These are phyloP conservation scores for Tricholoma flavovirens DNA, from an alignment of 768 basidiomycete species.

Conservation along the genomic window DNA sequence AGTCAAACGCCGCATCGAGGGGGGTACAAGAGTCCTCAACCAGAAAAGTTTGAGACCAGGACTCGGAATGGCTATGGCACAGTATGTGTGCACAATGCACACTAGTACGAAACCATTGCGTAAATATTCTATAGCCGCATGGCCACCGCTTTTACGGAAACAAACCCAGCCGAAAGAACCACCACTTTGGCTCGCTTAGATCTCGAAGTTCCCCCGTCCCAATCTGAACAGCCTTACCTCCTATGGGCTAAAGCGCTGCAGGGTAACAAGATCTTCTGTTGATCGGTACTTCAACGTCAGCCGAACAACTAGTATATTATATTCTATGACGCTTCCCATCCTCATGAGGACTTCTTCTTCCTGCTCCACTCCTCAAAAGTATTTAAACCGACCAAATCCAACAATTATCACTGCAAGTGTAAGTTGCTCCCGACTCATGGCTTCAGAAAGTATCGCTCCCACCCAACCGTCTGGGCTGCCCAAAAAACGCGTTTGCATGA, in stretches of 20 bases:
- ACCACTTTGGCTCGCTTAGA: constrained; percentile 15
- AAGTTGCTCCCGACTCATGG: constrained; percentile 15
- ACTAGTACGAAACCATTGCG: constrained; percentile 3
- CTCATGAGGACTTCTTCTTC: constrained; percentile 20
- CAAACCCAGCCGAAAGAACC: constrained; percentile 19
- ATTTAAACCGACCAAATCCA: constrained; percentile 24
- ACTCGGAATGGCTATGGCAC: background rate
- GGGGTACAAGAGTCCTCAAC: too few species aligned
- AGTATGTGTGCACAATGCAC: background rate
- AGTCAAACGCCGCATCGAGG: constrained; percentile 29
- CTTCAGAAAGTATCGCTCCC: constrained; percentile 12
- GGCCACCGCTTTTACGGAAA: constrained; percentile 16
- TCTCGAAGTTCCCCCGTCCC: constrained; percentile 18
- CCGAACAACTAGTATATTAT: constrained; percentile 25
- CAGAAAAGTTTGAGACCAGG: too few species aligned
- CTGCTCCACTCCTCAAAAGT: constrained; percentile 7
- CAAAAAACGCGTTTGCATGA: constrained; percentile 7
- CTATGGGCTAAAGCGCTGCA: constrained; percentile 27
- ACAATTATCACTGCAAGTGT: constrained; percentile 14
- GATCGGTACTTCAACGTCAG: constrained; percentile 26
- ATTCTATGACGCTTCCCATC: constrained; percentile 18
- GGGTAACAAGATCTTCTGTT: constrained; percentile 27
- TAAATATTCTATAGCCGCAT: background rate
- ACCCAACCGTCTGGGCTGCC: constrained; percentile 7
- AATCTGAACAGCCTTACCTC: constrained; percentile 30